A percentile compares a stretch with the other conserved stretches of the same genome.
These are phyloP conservation scores for Nannochloropsis granulata DNA, from an alignment of 108 stramenopile genomes.

Conservation along the genomic window DNA sequence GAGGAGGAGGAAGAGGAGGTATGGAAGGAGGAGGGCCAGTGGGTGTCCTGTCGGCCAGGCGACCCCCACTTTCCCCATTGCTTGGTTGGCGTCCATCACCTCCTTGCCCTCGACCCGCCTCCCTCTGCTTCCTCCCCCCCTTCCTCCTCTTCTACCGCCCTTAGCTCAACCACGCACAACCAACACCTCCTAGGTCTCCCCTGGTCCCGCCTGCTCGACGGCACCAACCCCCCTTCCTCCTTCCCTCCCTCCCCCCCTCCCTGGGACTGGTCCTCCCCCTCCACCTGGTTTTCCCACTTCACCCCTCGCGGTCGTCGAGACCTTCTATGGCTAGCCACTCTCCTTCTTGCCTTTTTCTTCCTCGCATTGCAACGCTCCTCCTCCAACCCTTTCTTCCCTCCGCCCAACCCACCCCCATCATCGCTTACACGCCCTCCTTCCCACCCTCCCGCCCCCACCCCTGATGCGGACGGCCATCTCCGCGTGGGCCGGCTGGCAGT, in stretches of 20 bases:
- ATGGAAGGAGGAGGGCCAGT: not conserved
- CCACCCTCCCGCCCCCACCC: not conserved
- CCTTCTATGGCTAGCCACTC: not conserved
- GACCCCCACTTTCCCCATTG: constrained; percentile 12
- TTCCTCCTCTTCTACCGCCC: not conserved
- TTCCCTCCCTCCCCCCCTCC: not conserved
- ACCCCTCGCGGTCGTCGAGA: not conserved
- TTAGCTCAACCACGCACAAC: not conserved
- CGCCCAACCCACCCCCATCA: not conserved
- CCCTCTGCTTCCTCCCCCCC: not conserved
- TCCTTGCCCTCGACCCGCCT: not conserved
- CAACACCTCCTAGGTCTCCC: not conserved
- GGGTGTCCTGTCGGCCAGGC: constrained; percentile 12
- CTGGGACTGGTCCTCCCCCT: not conserved
- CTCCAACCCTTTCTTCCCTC: not conserved
- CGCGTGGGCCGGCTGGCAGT: constrained; percentile 38
- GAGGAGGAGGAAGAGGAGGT: not conserved
- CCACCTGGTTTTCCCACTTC: not conserved
- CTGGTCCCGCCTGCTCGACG: not conserved
- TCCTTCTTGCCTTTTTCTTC: not conserved
- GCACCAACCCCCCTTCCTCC: not conserved
- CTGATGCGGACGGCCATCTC: not conserved
- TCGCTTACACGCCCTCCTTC: not conserved
- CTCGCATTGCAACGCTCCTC: not conserved
- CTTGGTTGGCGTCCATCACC: constrained; percentile 8